Evolutionary conservation across 305 asterid genomes (phyloP), one percentile per base, ranked within the genome.

Genomic region (Rubia peregrina): DNA sequence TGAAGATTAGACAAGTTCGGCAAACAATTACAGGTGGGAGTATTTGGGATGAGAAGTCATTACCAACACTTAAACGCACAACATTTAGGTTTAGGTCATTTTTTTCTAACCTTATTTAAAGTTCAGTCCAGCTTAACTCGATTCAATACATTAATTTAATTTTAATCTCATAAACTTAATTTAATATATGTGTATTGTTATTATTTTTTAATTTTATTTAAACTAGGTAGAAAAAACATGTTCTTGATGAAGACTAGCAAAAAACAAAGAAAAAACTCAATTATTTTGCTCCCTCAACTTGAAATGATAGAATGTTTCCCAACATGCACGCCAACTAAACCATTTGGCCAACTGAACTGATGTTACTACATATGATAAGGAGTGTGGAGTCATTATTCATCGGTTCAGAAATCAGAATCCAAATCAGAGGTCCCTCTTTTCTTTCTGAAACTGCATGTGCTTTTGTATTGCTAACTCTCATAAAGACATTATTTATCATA

Each of bases 261-360:
- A 30, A 69, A 53, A n/a, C 11, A 49, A 49, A 30, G 14, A 21
- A 48, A 14, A 46, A 46, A 46, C 3, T 51, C 59, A 17, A 19
- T 38, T 51, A 67, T 48, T 22, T 26, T 68, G 61, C 43, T 7
- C 60, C 43, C 61, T 6, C 9, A 49, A 30, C 26, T 51, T 51
- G 59, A 51, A n/a, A 51, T 17, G 71, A 67, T 67, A 30, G 17
- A 67, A 26, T 67, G 59, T 51, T 26, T 44, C 62, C 30, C 30
- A 68, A 67, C 16, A 7, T 46, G 59, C 60, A 46, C 60, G 43
- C 71, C 60, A 13, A 40, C n/a, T 51, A 51, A 51, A 64, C 12
- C 48, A 14, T 40, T 8, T 13, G 3, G 49, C 68, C 51, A 64
- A 51, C 59, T 51, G 59, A 64, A 9, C 16, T 41, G 68, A 64